Conservation (phyloP, 1,284 basidiomycete genomes). For the Sanghuangporus weigelae region DNA sequence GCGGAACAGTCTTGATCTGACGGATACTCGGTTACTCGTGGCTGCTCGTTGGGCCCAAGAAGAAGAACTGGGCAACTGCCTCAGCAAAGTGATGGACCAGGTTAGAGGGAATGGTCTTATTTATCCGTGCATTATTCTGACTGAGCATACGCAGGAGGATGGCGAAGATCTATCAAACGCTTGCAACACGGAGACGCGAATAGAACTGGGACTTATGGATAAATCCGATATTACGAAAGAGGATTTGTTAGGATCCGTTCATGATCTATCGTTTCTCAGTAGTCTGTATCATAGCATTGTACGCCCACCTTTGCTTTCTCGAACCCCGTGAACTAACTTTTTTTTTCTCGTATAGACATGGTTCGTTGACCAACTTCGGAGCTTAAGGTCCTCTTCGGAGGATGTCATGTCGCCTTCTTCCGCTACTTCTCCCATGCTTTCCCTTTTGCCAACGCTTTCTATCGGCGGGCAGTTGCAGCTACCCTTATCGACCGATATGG, state of each 20-base stretch:
- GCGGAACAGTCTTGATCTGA: slow-evolving; percentile 32
- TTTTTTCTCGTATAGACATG: slow-evolving; percentile 51
- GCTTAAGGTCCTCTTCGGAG: slow-evolving; percentile 57
- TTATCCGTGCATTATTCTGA: background rate
- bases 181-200: slow-evolving; percentile 68
- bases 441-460: slow-evolving; percentile 32
- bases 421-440: slow-evolving; percentile 45
- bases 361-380: slow-evolving; percentile 68
- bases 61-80: slow-evolving; percentile 69
- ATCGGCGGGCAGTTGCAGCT: slow-evolving; percentile 53
- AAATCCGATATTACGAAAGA: slow-evolving; percentile 48
- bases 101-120: slow-evolving; percentile 29
- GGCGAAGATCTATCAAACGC: slow-evolving; percentile 48
- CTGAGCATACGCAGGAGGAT: slow-evolving; percentile 30
- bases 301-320: slow-evolving; percentile 25
- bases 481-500: slow-evolving; percentile 83
- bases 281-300: slow-evolving; percentile 86
- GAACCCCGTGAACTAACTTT: background rate
- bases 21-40: slow-evolving; percentile 47
- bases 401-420: slow-evolving; percentile 42
- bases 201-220: slow-evolving; percentile 65
- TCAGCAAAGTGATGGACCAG: slow-evolving; percentile 54
- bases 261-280: slow-evolving; percentile 75
- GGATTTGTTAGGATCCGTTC: slow-evolving; percentile 73
- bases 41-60: slow-evolving; percentile 85